phyloP scores from a whole-genome alignment of 2,329 filamentous ascomycete species.

The Stagonosporopsis rhizophila region DNA sequence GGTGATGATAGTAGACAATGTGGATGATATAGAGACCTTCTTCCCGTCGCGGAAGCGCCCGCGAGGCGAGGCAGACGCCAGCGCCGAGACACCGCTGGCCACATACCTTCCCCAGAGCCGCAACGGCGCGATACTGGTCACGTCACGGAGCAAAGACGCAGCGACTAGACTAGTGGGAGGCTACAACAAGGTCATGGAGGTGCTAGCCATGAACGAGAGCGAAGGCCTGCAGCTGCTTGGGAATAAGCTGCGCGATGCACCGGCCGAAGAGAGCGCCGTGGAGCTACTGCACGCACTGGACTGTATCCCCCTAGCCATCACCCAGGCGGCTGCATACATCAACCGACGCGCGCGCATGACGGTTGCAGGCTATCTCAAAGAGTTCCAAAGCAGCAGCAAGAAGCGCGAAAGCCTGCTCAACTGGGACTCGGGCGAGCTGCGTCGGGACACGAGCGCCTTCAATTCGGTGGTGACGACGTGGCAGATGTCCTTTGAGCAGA shows the following conservation, averaged over 20 bases:
- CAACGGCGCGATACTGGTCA: conserved; percentile 15
- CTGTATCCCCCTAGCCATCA: conserved; percentile 41
- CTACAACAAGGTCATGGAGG: conserved; percentile 16
- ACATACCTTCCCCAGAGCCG: conserved; percentile 24
- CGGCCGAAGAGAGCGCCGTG: background rate
- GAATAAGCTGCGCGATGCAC: conserved; percentile 15
- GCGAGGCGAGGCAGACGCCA: background rate
- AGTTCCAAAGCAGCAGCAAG: background rate
- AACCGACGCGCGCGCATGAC: conserved; percentile 19
- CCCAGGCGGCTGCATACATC: conserved; percentile 47
- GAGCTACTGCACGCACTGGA: conserved; percentile 29
- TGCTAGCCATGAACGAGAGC: conserved; percentile 18
- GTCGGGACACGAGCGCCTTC: conserved; percentile 43
- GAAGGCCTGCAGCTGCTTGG: conserved; percentile 19
- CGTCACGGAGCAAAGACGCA: conserved; percentile 19
- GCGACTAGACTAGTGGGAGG: conserved; percentile 17
- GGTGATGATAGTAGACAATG: conserved; percentile 34
- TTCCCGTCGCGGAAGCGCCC: too few relatives aligned
- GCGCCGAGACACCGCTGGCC: conserved; percentile 4
- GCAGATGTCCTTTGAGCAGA: conserved; percentile 44
- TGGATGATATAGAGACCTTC: conserved; percentile 19
- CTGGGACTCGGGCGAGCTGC: conserved; percentile 38
- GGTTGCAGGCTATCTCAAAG: conserved; percentile 39
- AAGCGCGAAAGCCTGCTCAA: conserved; percentile 20
- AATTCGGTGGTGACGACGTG: conserved; percentile 50